These are phyloP conservation scores for Saccharomycopsis sp. DNA, from an alignment of 805 yeast species.

Conservation along the genomic window DNA sequence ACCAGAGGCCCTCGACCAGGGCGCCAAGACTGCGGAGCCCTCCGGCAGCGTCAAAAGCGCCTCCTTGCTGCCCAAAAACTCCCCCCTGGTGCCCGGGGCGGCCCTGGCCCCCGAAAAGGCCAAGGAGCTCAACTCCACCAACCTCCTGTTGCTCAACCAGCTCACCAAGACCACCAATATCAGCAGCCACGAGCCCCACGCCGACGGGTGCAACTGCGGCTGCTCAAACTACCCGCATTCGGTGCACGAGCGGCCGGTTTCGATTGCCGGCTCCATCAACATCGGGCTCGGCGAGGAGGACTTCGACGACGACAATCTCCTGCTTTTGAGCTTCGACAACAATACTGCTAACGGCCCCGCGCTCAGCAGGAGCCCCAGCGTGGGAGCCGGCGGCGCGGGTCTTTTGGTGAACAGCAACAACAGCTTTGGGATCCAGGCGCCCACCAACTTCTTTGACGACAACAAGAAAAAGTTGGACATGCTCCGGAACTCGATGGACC, in stretches of 20 bases:
- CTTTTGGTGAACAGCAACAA: not conserved
- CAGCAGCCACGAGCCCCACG: conserved; percentile 31
- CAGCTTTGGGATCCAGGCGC: not conserved
- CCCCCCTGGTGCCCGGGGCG: not conserved
- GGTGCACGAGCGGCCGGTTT: conserved; percentile 57
- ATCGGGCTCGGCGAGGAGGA: conserved; percentile 40
- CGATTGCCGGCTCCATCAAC: conserved; percentile 56
- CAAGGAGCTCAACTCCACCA: conserved; percentile 29
- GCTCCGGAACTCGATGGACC: conserved; percentile 2
- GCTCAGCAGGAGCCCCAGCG: not conserved
- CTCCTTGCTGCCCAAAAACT: not conserved
- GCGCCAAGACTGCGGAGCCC: no score
- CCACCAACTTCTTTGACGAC: conserved; percentile 16
- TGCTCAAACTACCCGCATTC: conserved; percentile 49
- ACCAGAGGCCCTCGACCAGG: not conserved
- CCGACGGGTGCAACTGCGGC: conserved; percentile 46
- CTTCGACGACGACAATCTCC: conserved; percentile 35
- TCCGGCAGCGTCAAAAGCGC: conserved; percentile 3
- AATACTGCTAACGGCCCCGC: not conserved
- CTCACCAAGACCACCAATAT: conserved; percentile 16
- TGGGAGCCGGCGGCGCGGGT: conserved; percentile 7
- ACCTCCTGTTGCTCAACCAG: conserved; percentile 29
- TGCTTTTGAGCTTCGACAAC: conserved; percentile 25
- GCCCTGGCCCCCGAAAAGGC: conserved; percentile 7
- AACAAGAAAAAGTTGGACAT: conserved; percentile 11